Evolutionary conservation across 306 rosid species (phyloP), one percentile per base, ranked within the genome.

Genomic region (Heteromeles arbutifolia): DNA sequence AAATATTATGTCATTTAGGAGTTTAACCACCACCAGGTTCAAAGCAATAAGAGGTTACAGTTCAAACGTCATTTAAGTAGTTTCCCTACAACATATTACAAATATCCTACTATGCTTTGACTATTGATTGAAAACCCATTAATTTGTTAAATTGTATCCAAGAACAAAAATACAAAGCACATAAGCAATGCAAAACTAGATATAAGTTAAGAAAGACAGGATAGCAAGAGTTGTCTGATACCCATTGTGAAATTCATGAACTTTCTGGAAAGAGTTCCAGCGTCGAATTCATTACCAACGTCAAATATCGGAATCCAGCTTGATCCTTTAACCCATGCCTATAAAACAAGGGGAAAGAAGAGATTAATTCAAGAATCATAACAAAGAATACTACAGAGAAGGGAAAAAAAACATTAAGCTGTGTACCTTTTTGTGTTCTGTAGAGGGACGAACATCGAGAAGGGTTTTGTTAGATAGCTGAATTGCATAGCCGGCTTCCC

Each of bases 251-350:
- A 95, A 76, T 82, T 85, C 72, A 86, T 77, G 75, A 92, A 72
- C 87, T 92, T 92, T 82, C 82, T 86, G 76, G 93, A 79, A 82
- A 92, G 73, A 63, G 79, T 84, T 86, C 97, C 92, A 37, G 79
- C 80, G 73, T 95, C 92, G 64, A 91, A 69, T 19, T 41, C 75
- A 52, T 73, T 61, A 70, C 90, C 93, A 31, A 85, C 92, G 68
- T 95, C 90, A 77, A 92, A 92, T 79, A 95, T 83, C 41, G 97
- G 97, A 83, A 92, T 89, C 97, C 97, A 95, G 58, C 90, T 86
- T 44, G 97, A 90, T 70, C 90, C 93, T 85, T 87, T 92, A 74
- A 95, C 88, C 97, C 98, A 90, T 69, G 98, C 98, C 98, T 95
- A 73, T 82, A 77, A 68, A 81, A 75, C 57, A 83, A 28, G 44